Percentiles rank a stretch among this genome's conserved stretches.
Evolutionary conservation across 257 asterid genomes (phyloP).

Genomic region (Nicotiana undulata): DNA sequence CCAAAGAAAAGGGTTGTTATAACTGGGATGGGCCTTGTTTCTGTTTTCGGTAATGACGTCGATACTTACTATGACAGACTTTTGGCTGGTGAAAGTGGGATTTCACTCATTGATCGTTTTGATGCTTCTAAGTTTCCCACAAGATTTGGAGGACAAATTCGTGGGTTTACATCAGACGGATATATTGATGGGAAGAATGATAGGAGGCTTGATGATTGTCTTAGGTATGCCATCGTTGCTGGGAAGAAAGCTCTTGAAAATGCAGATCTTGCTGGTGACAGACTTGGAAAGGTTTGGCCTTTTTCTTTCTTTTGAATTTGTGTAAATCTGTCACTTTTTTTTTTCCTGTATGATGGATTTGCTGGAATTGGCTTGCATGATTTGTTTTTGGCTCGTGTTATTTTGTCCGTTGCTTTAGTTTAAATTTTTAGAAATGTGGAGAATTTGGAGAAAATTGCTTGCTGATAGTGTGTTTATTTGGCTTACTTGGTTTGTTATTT

Average conservation of each 20-base stretch:
- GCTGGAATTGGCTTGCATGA: not conserved
- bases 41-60: slow-evolving; percentile 46
- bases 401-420: not conserved
- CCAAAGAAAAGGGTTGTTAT: slow-evolving; percentile 55
- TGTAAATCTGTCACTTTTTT: not conserved
- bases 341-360: not conserved
- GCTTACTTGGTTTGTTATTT: not conserved
- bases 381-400: not conserved
- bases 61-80: slow-evolving; percentile 36
- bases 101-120: slow-evolving; percentile 43
- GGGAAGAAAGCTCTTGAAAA: slow-evolving; percentile 45
- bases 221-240: slow-evolving; percentile 48
- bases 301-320: not conserved
- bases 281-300: slow-evolving; percentile 21
- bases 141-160: slow-evolving; percentile 51
- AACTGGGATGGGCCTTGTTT: slow-evolving; percentile 51
- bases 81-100: slow-evolving; percentile 51
- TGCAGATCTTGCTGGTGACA: slow-evolving; percentile 44
- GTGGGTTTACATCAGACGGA: slow-evolving; percentile 42
- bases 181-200: slow-evolving; percentile 58
- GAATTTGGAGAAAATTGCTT: not conserved
- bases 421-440: not conserved
- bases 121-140: slow-evolving; percentile 55
- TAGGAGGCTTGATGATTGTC: slow-evolving; percentile 50
- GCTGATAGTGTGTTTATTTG: not conserved